Base-by-base conservation (phyloP, 1,284 basidiomycete genomes). In the Pascua sp. region DNA sequence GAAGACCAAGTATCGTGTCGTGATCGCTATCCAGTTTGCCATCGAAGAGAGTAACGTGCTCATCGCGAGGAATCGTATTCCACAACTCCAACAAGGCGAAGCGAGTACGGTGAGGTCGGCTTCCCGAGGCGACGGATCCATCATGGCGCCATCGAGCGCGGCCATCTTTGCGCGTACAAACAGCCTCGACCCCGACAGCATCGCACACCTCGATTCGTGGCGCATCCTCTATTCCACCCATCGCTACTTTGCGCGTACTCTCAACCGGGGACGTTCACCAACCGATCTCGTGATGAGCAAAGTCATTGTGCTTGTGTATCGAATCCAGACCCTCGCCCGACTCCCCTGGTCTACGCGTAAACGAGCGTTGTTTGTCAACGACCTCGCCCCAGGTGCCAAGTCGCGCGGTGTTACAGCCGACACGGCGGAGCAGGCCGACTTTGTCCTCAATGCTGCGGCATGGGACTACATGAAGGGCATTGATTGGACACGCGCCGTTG, bases 101-200 rank as follows among this genome's bases (percentile, higher is more conserved):
- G 5, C 42, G 18, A 32, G 24, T 32, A 7, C 24, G 24, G 24
- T 32, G 24, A 4, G 24, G n/a, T 50, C 64, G 5, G 56, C 44
- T 5, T 52, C 64, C 4, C 62, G 61, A 18, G 66, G 65, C 10
- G 66, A 67, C 43, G 65, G 65, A 2, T 53, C 47, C 2, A 43
- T 70, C 17, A 64, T 61, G 32, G 60, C 63, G 7, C 67, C 67
- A 5, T 57, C 59, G 11, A 36, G 67, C 11, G n/a, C 18, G 0
- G 56, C 61, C 2, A 47, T 72, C 10, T 60, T 64, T 16, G 70
- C 69, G 50, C 67, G 71, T 64, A 53, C 59, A 1, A 47, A 62
- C 36, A 13, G 44, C 8, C 60, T 65, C 3, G 50, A 47, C 15
- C 18, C 40, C 0, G 44, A 59, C 32, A 60, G 61, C 42, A 53